Evolutionary conservation across 2,329 filamentous ascomycete genomes (phyloP).

Genomic region (Colletotrichum lupini): DNA sequence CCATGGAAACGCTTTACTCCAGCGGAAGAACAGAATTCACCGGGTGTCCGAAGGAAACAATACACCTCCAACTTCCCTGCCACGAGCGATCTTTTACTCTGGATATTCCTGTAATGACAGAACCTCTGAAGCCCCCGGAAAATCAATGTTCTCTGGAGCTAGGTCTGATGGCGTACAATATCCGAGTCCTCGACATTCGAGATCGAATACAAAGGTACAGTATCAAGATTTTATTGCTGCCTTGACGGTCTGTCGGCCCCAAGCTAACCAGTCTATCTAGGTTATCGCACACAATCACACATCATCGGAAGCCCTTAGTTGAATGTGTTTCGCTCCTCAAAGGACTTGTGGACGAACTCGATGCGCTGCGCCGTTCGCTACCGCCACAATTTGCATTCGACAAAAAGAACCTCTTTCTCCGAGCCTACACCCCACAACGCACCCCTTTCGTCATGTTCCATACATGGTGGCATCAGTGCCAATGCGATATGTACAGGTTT

Average conservation of each 20-base stretch:
- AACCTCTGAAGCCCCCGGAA: constrained; percentile 1
- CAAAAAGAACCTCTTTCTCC: constrained; percentile 36
- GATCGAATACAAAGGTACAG: constrained; percentile 29
- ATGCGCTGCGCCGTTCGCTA: constrained; percentile 22
- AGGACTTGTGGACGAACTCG: constrained; percentile 28
- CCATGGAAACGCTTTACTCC: constrained; percentile 31
- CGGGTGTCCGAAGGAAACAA: constrained; percentile 16
- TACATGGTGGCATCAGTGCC: constrained; percentile 42
- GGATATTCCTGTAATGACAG: constrained; percentile 26
- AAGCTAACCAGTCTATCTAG: constrained; percentile 9
- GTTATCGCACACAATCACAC: constrained; percentile 37
- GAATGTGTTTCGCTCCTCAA: constrained; percentile 16
- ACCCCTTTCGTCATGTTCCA: constrained; percentile 40
- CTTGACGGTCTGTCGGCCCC: neutral
- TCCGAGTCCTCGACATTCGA: constrained; percentile 26
- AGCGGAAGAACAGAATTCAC: constrained; percentile 28
- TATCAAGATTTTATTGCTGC: no score
- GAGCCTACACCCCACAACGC: constrained; percentile 38
- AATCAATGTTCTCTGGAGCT: neutral
- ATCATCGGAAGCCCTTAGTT: constrained; percentile 34
- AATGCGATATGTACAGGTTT: constrained; percentile 41
- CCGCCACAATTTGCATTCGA: constrained; percentile 35
- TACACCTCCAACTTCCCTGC: constrained; percentile 26
- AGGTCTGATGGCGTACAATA: constrained; percentile 26
- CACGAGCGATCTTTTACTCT: constrained; percentile 22